These are phyloP conservation scores for Hanseniaspora jakobsenii DNA, from an alignment of 805 yeast genomes.

Conservation along the genomic window DNA sequence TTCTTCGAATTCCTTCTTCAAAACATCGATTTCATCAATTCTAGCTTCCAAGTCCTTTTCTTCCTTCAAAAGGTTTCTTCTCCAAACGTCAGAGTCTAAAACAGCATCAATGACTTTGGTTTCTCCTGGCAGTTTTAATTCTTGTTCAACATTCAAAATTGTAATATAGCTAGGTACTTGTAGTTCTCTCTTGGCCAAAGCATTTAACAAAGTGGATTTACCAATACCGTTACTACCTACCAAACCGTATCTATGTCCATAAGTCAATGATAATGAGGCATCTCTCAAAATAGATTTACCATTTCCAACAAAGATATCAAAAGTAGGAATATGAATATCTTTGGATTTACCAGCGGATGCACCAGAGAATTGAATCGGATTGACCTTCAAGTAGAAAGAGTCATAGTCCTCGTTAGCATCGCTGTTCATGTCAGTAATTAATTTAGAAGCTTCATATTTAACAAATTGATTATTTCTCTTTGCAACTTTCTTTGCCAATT, in stretches of 20 bases:
- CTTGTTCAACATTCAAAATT: conserved; percentile 94
- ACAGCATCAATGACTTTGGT: conserved; percentile 85
- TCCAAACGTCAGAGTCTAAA: conserved; percentile 98
- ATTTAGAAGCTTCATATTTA: conserved; percentile 85
- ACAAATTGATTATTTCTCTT: conserved; percentile 72
- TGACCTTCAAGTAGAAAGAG: conserved; percentile 85
- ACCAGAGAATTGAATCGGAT: conserved; percentile 76
- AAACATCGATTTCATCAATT: conserved; percentile 57
- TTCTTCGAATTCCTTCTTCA: conserved; percentile 62
- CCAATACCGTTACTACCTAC: conserved; percentile 99
- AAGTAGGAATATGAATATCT: conserved; percentile 84
- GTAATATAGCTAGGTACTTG: conserved; percentile 92
- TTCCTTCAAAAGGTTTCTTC: conserved; percentile 74
- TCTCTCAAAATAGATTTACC: conserved; percentile 87
- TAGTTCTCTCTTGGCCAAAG: conserved; percentile 85
- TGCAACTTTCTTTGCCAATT: conserved; percentile 93
- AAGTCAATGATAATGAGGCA: conserved; percentile 72
- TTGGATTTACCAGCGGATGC: conserved; percentile 91
- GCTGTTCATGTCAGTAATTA: conserved; percentile 46
- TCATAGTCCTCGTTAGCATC: conserved; percentile 57
- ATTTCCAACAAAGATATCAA: conserved; percentile 90
- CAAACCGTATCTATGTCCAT: conserved; percentile 91
- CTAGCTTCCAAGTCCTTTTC: conserved; percentile 64
- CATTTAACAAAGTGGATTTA: conserved; percentile 85
- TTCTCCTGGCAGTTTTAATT: conserved; percentile 76